Evolutionary conservation across 768 basidiomycete species (phyloP).

Genomic region (Lactifluus hygrophoroides): DNA sequence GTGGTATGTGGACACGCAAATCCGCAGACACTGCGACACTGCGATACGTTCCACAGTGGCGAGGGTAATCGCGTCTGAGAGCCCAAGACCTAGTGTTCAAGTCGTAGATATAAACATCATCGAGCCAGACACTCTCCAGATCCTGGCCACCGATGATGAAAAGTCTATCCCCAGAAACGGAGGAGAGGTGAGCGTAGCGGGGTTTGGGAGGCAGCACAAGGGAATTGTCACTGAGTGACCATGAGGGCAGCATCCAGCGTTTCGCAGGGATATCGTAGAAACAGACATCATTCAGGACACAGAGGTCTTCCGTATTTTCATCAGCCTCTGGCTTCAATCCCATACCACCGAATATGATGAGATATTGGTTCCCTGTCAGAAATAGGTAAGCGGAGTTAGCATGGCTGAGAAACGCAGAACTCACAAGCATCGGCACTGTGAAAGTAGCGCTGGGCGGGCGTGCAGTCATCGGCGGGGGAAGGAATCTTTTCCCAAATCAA

Average conservation of each 20-base stretch:
- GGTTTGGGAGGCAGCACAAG: conserved; percentile 62
- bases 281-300: conserved; percentile 88
- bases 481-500: conserved; percentile 71
- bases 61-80: conserved; percentile 68
- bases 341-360: conserved; percentile 96
- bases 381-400: conserved; percentile 3
- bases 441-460: conserved; percentile 86
- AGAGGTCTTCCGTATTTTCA: conserved; percentile 64
- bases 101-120: conserved; percentile 89
- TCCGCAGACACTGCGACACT: conserved; percentile 79
- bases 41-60: conserved; percentile 96
- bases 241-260: conserved; percentile 57
- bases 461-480: conserved; percentile 52
- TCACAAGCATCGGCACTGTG: conserved; percentile 84
- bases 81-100: conserved; percentile 68
- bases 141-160: conserved; percentile 96
- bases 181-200: conserved; percentile 91
- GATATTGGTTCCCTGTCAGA: conserved; percentile 69
- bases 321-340: conserved; percentile 64
- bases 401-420: conserved; percentile 22
- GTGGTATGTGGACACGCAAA: conserved; percentile 56
- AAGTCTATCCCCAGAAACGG: conserved; percentile 73
- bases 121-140: conserved; percentile 85
- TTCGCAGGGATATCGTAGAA: conserved; percentile 70
- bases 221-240: conserved; percentile 30